Base-by-base conservation (phyloP, 2,329 filamentous ascomycete genomes). In the Cladosporium sp. region DNA sequence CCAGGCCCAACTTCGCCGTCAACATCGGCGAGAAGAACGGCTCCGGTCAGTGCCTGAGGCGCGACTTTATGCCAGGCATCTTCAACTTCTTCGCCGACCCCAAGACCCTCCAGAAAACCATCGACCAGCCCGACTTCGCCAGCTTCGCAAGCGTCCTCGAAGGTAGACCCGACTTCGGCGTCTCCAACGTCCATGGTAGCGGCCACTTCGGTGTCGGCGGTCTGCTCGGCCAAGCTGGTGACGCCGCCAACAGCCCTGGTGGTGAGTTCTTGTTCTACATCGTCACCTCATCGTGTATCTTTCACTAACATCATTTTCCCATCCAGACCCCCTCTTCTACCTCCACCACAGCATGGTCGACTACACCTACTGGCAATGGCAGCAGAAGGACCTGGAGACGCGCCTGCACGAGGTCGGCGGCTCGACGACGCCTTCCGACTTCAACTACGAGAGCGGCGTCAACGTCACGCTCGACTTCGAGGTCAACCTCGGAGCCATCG, bases 301-400 rank as follows among this genome's bases (percentile, higher is more conserved):
- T 19, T 8, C 10, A n/a, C 40, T 42, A 22, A 42, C 16, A 43
- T 5, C 4, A 28, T 5, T 7, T 1, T 32, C n/a, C 3, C 43
- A 35, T 19, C 43, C 54, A 55, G 59, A 63, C 51, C 60, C 61
- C 2, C 22, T 64, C 3, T 63, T 63, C 49, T 64, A 59, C 54
- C 54, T 63, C 13, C 61, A 64, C 48, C 61, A 64, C 45, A 57
- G 56, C 3, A 57, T 60, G 54, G 46, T 64, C n/a, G 61, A 64
- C 46, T 43, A 56, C 9, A 18, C 63, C 16, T 63, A 58, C 59
- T 62, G 55, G 55, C 55, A 54, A 9, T 61, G 59, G 59, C 57
- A 61, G 45, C 56, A 63, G 34, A 46, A 48, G 10, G 51, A 62
- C 19, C 48, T 45, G 4, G 38, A 49, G 4, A 34, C 40, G 2